These are phyloP conservation scores for Boletus edulis DNA, from an alignment of 768 basidiomycete genomes.

Conservation along the genomic window DNA sequence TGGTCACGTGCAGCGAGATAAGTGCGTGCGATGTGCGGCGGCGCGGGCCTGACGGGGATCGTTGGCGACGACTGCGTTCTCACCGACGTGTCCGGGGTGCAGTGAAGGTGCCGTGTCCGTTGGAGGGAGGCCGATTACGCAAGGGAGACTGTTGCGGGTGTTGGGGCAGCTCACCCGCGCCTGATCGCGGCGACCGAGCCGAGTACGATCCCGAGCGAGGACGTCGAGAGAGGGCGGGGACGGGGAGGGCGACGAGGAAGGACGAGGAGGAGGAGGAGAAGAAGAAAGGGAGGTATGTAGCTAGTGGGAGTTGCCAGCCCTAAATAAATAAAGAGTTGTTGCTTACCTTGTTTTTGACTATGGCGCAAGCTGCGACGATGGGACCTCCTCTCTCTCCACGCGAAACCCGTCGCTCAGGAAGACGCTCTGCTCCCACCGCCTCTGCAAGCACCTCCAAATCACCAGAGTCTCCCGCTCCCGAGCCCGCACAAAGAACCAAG, in stretches of 20 bases:
- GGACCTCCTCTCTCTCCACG: slow-evolving; percentile 75
- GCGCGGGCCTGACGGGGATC: slow-evolving; percentile 10
- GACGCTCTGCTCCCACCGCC: slow-evolving; percentile 65
- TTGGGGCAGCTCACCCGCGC: neutral
- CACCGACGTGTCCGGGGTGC: slow-evolving; percentile 5
- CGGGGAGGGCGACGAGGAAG: neutral
- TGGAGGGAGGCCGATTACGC: slow-evolving; percentile 2
- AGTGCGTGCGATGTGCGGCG: slow-evolving; percentile 13
- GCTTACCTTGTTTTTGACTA: slow-evolving; percentile 23
- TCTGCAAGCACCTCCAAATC: slow-evolving; percentile 72
- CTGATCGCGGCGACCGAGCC: slow-evolving; percentile 18
- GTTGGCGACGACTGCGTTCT: slow-evolving; percentile 1
- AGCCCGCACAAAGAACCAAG: slow-evolving; percentile 43
- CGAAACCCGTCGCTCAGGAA: slow-evolving; percentile 75
- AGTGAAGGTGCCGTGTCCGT: neutral
- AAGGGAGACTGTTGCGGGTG: neutral
- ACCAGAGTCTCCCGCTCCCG: slow-evolving; percentile 63
- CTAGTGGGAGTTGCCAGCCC: slow-evolving; percentile 31
- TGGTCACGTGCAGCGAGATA: slow-evolving; percentile 30
- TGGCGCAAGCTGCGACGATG: slow-evolving; percentile 71
- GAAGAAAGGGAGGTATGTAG: slow-evolving; percentile 4
- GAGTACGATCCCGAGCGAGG: neutral
- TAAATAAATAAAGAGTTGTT: slow-evolving; percentile 31
- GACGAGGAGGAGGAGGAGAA: neutral
- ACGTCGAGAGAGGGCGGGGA: neutral